A percentile compares a stretch with the other conserved stretches of the same genome.
These are phyloP conservation scores for Mycosphaerelloides madeirae DNA, from an alignment of 2,329 filamentous ascomycete species.

Conservation along the genomic window DNA sequence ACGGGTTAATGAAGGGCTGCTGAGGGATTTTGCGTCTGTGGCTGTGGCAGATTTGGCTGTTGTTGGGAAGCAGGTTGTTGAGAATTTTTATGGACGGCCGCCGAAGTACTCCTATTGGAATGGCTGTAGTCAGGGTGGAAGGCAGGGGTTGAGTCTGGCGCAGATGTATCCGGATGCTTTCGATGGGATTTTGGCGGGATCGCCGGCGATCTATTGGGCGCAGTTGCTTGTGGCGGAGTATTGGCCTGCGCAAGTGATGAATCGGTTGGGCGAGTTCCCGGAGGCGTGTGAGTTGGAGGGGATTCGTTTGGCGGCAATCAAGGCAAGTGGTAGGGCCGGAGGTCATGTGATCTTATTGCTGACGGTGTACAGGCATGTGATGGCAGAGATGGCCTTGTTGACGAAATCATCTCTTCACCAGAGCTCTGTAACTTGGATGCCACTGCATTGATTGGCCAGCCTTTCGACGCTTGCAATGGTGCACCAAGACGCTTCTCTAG, in stretches of 20 bases:
- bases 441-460: conserved; percentile 32
- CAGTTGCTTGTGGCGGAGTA: conserved; percentile 19
- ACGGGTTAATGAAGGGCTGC: conserved; percentile 29
- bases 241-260: conserved; percentile 29
- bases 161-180: conserved; percentile 34
- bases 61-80: conserved; percentile 28
- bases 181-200: conserved; percentile 36
- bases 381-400: conserved; percentile 29
- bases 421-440: conserved; percentile 27
- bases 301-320: conserved; percentile 28
- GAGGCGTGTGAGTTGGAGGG: conserved; percentile 30
- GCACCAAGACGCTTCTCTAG: conserved; percentile 19
- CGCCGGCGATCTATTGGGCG: conserved; percentile 34
- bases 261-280: conserved; percentile 19
- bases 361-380: conserved; percentile 29
- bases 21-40: conserved; percentile 32
- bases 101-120: conserved; percentile 34
- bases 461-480: conserved; percentile 30
- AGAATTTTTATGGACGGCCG: conserved; percentile 28
- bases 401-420: conserved; percentile 26
- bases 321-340: conserved; percentile 2
- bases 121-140: conserved; percentile 36
- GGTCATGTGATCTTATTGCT: no score
- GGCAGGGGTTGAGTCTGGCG: conserved; percentile 35
- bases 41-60: conserved; percentile 31